Percentiles rank a stretch among this genome's conserved stretches.
phyloP scores from a whole-genome alignment of 169 alveolate species.

The Blepharisma undulans region DNA sequence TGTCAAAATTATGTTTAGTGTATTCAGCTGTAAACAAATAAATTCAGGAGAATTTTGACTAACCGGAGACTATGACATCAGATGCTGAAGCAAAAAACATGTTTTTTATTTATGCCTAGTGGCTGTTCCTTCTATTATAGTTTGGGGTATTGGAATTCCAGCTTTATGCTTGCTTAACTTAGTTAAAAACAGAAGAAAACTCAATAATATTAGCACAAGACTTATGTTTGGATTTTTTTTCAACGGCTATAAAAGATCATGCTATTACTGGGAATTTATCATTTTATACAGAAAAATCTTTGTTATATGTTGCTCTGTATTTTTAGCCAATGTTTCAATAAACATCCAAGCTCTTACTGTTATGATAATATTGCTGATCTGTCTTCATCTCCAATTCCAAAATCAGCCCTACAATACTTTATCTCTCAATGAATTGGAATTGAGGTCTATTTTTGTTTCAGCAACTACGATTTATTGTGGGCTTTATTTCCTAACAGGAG shows the following conservation, averaged over 20 bases:
- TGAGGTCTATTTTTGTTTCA: background rate
- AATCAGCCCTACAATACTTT: background rate
- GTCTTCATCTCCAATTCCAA: background rate
- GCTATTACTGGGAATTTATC: conserved; percentile 21
- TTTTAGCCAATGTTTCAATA: background rate
- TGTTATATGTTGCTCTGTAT: background rate
- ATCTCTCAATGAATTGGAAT: background rate
- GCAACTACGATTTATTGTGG: conserved; percentile 22
- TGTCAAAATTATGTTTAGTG: conserved; percentile 17
- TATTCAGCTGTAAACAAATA: background rate
- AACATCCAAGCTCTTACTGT: conserved; percentile 14
- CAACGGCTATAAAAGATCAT: background rate
- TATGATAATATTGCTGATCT: background rate
- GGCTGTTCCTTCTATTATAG: background rate
- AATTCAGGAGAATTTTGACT: background rate
- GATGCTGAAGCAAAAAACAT: background rate
- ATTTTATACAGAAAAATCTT: conserved; percentile 6
- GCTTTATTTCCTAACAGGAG: conserved; percentile 27
- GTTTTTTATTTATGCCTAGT: background rate
- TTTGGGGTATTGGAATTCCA: conserved; percentile 2
- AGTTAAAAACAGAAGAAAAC: background rate
- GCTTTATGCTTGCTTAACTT: background rate
- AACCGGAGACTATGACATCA: background rate
- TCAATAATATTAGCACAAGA: background rate
- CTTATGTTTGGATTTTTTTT: conserved; percentile 4